These are phyloP conservation scores for Cercophora sp. DNA, from an alignment of 495 filamentous ascomycete genomes.

Conservation along the genomic window DNA sequence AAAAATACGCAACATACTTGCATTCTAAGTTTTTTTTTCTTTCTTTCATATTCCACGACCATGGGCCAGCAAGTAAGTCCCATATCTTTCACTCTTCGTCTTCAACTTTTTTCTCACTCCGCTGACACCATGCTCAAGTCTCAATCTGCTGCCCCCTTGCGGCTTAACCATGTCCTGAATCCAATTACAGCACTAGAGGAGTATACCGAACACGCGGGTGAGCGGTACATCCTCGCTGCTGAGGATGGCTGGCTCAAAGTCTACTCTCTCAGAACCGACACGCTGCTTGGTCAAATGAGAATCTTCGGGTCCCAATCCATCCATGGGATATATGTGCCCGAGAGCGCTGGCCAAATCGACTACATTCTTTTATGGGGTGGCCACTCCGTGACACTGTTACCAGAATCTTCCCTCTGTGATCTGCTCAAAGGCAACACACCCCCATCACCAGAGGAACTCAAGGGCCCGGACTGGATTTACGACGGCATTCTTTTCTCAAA, in stretches of 20 bases:
- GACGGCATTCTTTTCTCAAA: constrained; percentile 57
- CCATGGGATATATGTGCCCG: constrained; percentile 58
- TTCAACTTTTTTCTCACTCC: too few relatives aligned
- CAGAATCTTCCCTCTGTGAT: constrained; percentile 18
- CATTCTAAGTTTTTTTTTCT: not conserved
- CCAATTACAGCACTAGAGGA: constrained; percentile 60
- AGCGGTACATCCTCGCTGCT: constrained; percentile 58
- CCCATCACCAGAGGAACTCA: constrained; percentile 8
- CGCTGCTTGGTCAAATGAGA: constrained; percentile 34
- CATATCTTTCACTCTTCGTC: constrained; percentile 10
- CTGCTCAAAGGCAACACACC: constrained; percentile 18
- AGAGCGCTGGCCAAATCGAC: not conserved
- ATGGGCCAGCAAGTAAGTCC: not conserved
- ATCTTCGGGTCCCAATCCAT: constrained; percentile 64
- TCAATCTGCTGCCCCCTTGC: too few relatives aligned
- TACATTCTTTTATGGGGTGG: constrained; percentile 57
- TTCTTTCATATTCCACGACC: not conserved
- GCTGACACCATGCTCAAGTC: too few relatives aligned
- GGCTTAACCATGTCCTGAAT: constrained; percentile 36
- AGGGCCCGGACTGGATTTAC: constrained; percentile 77
- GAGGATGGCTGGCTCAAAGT: constrained; percentile 71
- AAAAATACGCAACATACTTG: too few relatives aligned
- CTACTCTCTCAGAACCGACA: constrained; percentile 41
- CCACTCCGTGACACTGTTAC: constrained; percentile 29
- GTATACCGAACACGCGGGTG: constrained; percentile 24